Evolutionary conservation across 1,284 basidiomycete species (phyloP).

Genomic region (Gymnopus androsaceus): DNA sequence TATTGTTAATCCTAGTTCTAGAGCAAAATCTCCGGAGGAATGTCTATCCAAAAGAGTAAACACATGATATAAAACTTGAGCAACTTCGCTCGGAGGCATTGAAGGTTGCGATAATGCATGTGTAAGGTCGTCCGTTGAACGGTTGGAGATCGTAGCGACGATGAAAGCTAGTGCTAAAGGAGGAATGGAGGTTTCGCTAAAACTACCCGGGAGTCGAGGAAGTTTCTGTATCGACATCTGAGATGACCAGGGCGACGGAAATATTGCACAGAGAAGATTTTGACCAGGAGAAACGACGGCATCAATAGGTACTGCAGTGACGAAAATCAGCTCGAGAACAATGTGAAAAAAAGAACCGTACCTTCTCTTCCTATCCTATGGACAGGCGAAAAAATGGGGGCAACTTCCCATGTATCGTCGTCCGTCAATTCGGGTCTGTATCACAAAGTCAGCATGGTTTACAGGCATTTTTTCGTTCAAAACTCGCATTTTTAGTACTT

Average conservation of each 20-base stretch:
- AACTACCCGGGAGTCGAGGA: constrained; percentile 11
- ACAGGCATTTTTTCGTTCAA: not conserved
- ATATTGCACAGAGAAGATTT: constrained; percentile 50
- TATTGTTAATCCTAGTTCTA: constrained; percentile 54
- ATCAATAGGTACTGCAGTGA: constrained; percentile 45
- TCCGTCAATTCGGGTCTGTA: constrained; percentile 55
- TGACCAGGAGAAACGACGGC: constrained; percentile 59
- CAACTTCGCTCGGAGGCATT: constrained; percentile 39
- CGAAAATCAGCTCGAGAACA: constrained; percentile 12
- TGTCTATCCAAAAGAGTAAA: constrained; percentile 43
- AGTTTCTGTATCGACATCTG: constrained; percentile 35
- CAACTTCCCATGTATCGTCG: constrained; percentile 52
- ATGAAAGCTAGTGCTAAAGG: constrained; percentile 39
- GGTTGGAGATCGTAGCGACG: constrained; percentile 45
- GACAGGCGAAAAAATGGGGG: constrained; percentile 43
- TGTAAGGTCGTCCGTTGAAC: constrained; percentile 54
- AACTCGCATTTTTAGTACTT: constrained; percentile 53
- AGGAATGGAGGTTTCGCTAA: constrained; percentile 20
- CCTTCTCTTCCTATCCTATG: constrained; percentile 48
- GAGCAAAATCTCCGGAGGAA: constrained; percentile 38
- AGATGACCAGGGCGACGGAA: constrained; percentile 43
- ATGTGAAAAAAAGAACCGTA: constrained; percentile 30
- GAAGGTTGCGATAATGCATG: constrained; percentile 49
- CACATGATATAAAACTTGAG: constrained; percentile 45
- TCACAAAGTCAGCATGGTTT: not conserved